Base-by-base conservation (phyloP, 345 rosid genomes). In the Moricandia arvensis region DNA sequence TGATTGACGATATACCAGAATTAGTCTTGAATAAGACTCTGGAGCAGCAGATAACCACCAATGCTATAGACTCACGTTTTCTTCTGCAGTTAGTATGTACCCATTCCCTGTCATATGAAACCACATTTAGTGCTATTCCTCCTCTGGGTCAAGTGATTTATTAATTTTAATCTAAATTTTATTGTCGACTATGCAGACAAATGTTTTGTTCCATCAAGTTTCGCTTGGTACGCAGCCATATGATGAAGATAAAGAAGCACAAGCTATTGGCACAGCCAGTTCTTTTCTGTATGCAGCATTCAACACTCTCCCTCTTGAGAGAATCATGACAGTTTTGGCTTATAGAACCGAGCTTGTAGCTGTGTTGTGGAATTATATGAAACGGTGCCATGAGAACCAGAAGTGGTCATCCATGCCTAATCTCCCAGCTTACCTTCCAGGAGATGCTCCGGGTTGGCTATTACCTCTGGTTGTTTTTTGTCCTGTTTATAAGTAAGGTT, bases 401-500 rank as follows among this genome's bases (percentile, higher is more conserved):
- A 90, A 84, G 63, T 95, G 99, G 99, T 81, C 91, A 73, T 73
- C 88, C 70, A 82, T 87, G 77, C 85, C 87, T 64, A 86, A 80
- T 75, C 87, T 75, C 61, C 77, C 83, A 69, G 83, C 86, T 73
- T 84, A 85, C 82, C 87, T 86, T 68, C 84, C 91, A 41, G 92
- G 86, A 72, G 98, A 95, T 83, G 88, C 86, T 18, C 94, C 98
- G 72, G 97, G 94, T 66, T 95, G 99, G 99, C 88, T 95, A 27
- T 77, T 95, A 67, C 98, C 98, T 45, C 84, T 95, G 69, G 86
- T 88, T 70, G 99, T 95, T 78, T 95, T 95, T 76, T 93, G 99
- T 80, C 99, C 99, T 57, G 89, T 95, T 64, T 95, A 90, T 81
- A 95, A 93, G 99, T 93, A 85, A 89, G 97, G 66, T 18, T 69